A percentile compares a stretch with the other conserved stretches of the same genome.
phyloP scores from a whole-genome alignment of 2,329 filamentous ascomycete species.

The Alternaria triticimaculans region DNA sequence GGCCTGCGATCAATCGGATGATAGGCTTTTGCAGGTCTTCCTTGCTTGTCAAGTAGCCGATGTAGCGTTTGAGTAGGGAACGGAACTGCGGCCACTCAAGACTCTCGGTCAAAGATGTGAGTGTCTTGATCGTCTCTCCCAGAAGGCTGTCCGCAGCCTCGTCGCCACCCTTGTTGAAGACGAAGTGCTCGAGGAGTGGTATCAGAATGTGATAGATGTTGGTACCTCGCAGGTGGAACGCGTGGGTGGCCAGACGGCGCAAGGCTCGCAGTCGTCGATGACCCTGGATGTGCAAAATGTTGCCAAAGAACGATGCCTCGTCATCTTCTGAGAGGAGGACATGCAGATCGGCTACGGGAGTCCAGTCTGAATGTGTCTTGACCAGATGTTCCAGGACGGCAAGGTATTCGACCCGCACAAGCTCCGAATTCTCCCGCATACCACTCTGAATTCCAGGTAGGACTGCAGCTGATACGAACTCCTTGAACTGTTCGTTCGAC shows the following conservation, averaged over 20 bases:
- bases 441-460: slow-evolving; percentile 79
- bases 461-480: slow-evolving; percentile 69
- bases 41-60: slow-evolving; percentile 80
- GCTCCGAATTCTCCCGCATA: slow-evolving; percentile 78
- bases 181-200: slow-evolving; percentile 91
- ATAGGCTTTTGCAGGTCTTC: slow-evolving; percentile 85
- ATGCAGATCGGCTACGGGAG: slow-evolving; percentile 75
- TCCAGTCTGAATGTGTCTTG: slow-evolving; percentile 71
- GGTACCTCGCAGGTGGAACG: slow-evolving; percentile 72
- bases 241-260: slow-evolving; percentile 74
- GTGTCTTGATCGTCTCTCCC: slow-evolving; percentile 82
- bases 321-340: slow-evolving; percentile 75
- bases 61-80: slow-evolving; percentile 81
- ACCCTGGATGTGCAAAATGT: slow-evolving; percentile 88
- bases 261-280: slow-evolving; percentile 85
- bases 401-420: slow-evolving; percentile 83
- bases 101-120: slow-evolving; percentile 75
- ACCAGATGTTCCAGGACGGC: slow-evolving; percentile 81
- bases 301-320: slow-evolving; percentile 87
- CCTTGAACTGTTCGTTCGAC: slow-evolving; percentile 59
- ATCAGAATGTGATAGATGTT: slow-evolving; percentile 89
- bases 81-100: slow-evolving; percentile 92
- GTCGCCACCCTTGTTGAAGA: slow-evolving; percentile 83
- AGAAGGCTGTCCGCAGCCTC: slow-evolving; percentile 79
- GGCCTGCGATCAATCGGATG: slow-evolving; percentile 78